phyloP scores from a whole-genome alignment of 805 yeast genomes.

The Suhomyces vadensis region DNA sequence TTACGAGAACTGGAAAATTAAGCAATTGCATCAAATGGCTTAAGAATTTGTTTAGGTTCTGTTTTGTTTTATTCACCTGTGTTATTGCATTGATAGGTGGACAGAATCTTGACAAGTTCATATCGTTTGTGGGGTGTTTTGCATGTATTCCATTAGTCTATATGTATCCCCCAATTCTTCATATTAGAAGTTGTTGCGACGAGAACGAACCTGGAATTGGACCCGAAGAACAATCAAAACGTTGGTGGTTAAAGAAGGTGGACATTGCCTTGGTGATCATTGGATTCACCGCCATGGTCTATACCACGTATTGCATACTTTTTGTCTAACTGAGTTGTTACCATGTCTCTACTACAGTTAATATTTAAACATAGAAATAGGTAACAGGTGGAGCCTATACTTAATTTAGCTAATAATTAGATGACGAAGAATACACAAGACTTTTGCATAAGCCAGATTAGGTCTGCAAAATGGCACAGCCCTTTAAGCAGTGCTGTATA shows the following conservation, averaged over 20 bases:
- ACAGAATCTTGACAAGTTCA: slow-evolving; percentile 67
- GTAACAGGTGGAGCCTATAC: background rate
- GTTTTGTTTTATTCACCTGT: slow-evolving; percentile 55
- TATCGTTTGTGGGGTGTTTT: slow-evolving; percentile 79
- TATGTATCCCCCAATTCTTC: slow-evolving; percentile 82
- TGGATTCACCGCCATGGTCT: slow-evolving; percentile 63
- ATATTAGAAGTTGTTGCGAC: slow-evolving; percentile 52
- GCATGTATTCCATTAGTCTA: slow-evolving; percentile 85
- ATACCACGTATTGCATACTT: slow-evolving; percentile 58
- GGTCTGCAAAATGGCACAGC: too few relatives aligned
- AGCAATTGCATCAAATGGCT: slow-evolving; percentile 59
- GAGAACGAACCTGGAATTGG: slow-evolving; percentile 17
- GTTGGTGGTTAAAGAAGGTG: slow-evolving; percentile 38
- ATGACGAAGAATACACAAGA: too few relatives aligned
- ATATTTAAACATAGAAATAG: background rate
- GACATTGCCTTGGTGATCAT: slow-evolving; percentile 53
- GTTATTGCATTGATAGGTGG: slow-evolving; percentile 68
- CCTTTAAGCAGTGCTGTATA: too few relatives aligned
- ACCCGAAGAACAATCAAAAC: slow-evolving; percentile 26
- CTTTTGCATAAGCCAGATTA: too few relatives aligned
- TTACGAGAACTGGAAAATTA: slow-evolving; percentile 56
- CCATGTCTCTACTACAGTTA: background rate
- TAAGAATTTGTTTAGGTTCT: slow-evolving; percentile 59
- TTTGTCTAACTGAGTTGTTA: background rate
- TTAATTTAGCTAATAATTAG: background rate